These are phyloP conservation scores for Penicillium verrucosum DNA, from an alignment of 2,329 filamentous ascomycete genomes.

Conservation along the genomic window DNA sequence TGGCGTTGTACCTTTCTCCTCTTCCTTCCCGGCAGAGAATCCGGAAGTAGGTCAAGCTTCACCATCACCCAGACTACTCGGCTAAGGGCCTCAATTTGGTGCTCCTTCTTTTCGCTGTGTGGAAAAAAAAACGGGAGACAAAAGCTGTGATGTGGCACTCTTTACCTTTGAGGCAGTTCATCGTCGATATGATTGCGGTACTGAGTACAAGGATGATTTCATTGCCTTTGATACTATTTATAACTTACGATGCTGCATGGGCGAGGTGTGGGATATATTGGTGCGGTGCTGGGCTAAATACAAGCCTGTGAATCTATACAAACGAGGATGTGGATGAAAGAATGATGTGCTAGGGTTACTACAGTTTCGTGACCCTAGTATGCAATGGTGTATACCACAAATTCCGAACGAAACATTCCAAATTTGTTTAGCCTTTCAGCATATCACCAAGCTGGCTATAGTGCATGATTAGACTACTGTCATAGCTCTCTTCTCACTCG, in stretches of 20 bases:
- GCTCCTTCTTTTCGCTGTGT: too few relatives aligned
- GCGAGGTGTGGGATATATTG: not conserved
- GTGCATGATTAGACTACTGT: too few relatives aligned
- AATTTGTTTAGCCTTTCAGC: not conserved
- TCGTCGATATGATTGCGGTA: not conserved
- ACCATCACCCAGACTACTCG: not conserved
- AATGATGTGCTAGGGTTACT: not conserved
- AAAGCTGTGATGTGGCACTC: not conserved
- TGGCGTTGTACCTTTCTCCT: not conserved
- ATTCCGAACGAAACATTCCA: not conserved
- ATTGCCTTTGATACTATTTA: not conserved
- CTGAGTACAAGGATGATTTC: not conserved
- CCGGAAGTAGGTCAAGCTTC: not conserved
- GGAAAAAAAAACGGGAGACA: not conserved
- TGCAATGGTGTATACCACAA: not conserved
- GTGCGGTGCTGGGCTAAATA: not conserved
- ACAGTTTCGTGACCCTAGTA: not conserved
- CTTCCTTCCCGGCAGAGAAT: not conserved
- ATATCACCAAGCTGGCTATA: too few relatives aligned
- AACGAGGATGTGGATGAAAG: not conserved
- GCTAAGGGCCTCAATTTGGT: not conserved
- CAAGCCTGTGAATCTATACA: not conserved
- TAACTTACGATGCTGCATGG: not conserved
- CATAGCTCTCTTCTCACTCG: too few relatives aligned
- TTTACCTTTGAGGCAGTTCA: not conserved